These are phyloP conservation scores for Lasiodiplodia hormozganensis DNA, from an alignment of 2,329 filamentous ascomycete genomes.

Conservation along the genomic window DNA sequence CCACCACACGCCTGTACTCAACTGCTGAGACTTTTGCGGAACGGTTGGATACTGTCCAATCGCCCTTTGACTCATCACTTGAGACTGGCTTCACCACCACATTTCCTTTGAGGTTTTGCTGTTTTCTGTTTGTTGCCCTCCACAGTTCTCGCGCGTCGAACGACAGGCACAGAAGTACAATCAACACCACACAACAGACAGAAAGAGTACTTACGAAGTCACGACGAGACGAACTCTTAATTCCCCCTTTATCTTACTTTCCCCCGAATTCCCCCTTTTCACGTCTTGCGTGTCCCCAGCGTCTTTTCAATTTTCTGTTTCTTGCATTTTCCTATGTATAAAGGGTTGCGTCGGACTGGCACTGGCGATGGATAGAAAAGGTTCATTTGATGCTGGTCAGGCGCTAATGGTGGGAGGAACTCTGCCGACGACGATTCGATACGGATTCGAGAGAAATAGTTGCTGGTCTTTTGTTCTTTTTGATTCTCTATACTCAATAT, in stretches of 20 bases:
- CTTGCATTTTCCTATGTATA: constrained; percentile 11
- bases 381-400: constrained; percentile 7
- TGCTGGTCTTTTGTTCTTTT: neutral
- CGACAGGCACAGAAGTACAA: constrained; percentile 19
- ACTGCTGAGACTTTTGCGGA: neutral
- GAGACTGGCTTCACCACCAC: neutral
- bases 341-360: constrained; percentile 13
- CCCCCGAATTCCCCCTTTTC: neutral
- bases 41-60: constrained; percentile 12
- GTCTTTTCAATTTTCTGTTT: constrained; percentile 8
- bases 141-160: constrained; percentile 8
- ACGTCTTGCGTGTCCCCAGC: neutral
- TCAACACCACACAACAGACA: constrained; percentile 16
- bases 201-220: constrained; percentile 23
- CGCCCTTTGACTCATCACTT: neutral
- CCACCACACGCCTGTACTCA: neutral
- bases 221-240: constrained; percentile 24
- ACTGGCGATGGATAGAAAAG: constrained; percentile 19
- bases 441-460: neutral
- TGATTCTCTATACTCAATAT: neutral
- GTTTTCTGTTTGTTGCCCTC: constrained; percentile 3
- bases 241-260: constrained; percentile 4
- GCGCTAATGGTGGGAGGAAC: constrained; percentile 13
- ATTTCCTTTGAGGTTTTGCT: constrained; percentile 1
- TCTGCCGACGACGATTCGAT: neutral